Conservation (phyloP, 352 stramenopile genomes). For the Phytopythium helicoides region DNA sequence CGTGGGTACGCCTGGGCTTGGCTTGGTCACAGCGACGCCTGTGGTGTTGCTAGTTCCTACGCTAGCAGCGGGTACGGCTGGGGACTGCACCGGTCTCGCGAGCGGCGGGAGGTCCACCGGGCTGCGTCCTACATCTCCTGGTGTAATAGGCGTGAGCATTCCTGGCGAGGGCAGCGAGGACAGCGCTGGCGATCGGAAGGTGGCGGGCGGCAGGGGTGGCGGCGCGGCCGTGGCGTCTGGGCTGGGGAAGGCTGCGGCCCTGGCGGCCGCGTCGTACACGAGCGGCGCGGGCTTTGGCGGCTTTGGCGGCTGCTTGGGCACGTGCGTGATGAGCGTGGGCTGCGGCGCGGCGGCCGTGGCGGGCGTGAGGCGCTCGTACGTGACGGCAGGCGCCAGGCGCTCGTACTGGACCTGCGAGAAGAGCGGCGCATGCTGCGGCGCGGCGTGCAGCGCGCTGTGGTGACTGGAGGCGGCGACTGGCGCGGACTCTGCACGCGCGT, state of each 20-base stretch:
- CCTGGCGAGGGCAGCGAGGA: slow-evolving; percentile 45
- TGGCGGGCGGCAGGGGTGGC: slow-evolving; percentile 14
- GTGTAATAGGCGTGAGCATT: slow-evolving; percentile 49
- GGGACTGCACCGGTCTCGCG: not conserved
- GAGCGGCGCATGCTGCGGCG: too few relatives aligned
- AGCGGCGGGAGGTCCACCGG: slow-evolving; percentile 28
- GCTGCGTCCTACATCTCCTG: slow-evolving; percentile 27
- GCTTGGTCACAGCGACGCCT: too few relatives aligned
- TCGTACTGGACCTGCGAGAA: slow-evolving; percentile 50
- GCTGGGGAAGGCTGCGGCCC: slow-evolving; percentile 33
- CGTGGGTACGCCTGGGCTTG: slow-evolving; percentile 7
- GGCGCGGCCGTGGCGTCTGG: slow-evolving; percentile 18
- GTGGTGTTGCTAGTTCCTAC: too few relatives aligned
- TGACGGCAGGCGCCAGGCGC: slow-evolving; percentile 35
- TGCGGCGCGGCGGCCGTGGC: slow-evolving; percentile 13
- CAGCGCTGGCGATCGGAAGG: slow-evolving; percentile 33
- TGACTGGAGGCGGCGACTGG: slow-evolving; percentile 14
- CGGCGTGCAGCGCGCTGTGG: not conserved
- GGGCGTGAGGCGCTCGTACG: slow-evolving; percentile 56
- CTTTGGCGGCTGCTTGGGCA: slow-evolving; percentile 11
- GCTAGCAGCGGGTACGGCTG: too few relatives aligned
- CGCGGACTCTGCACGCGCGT: too few relatives aligned
- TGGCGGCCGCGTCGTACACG: slow-evolving; percentile 36
- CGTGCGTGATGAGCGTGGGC: slow-evolving; percentile 4
- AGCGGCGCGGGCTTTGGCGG: slow-evolving; percentile 30